Conservation (phyloP, 257 asterid species). For the Solanum stenotomum region DNA sequence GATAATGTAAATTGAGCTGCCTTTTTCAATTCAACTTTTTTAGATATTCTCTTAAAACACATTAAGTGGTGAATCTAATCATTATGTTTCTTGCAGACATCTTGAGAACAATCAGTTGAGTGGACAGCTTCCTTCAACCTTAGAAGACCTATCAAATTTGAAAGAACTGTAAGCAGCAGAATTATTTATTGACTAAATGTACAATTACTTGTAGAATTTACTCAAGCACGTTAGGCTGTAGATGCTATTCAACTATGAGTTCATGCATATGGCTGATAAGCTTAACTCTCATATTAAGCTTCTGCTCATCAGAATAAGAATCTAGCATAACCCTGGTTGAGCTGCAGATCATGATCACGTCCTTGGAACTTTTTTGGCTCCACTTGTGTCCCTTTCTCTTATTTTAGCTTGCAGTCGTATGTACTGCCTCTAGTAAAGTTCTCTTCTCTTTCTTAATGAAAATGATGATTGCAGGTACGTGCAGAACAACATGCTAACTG, state of each 20-base stretch:
- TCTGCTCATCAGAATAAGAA: not conserved
- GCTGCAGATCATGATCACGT: not conserved
- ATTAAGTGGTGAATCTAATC: constrained; percentile 1
- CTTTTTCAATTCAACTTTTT: not conserved
- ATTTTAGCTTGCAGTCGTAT: not conserved
- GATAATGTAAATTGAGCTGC: constrained; percentile 37
- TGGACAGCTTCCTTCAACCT: constrained; percentile 67
- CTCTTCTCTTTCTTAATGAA: not conserved
- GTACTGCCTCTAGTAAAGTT: not conserved
- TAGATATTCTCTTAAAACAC: not conserved
- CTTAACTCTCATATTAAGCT: not conserved
- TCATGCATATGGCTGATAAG: not conserved
- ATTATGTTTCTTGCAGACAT: constrained; percentile 48
- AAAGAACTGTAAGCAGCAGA: constrained; percentile 66
- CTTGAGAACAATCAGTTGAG: constrained; percentile 70
- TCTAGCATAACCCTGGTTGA: not conserved
- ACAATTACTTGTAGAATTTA: not conserved
- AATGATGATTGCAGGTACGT: constrained; percentile 54
- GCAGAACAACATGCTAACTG: constrained; percentile 72
- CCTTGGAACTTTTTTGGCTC: not conserved
- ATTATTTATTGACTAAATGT: not conserved
- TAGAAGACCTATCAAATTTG: constrained; percentile 53
- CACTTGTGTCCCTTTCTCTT: not conserved
- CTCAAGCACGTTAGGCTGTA: not conserved
- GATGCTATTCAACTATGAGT: not conserved